Base-by-base conservation (phyloP, 1,284 basidiomycete species). In the Ceratobasidium sp. region DNA sequence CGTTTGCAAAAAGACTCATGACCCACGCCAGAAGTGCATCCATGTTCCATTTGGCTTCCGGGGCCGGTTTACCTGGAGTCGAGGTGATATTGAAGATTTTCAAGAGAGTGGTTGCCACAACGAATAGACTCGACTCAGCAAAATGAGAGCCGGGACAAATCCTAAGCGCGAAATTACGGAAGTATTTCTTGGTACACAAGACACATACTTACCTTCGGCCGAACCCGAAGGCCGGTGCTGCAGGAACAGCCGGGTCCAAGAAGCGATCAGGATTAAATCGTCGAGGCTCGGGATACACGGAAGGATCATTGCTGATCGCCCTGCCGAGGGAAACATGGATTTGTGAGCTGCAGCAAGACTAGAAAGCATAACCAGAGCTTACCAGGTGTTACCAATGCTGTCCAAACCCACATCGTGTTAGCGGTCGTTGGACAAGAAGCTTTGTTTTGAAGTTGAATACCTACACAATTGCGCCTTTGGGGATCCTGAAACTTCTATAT, bases 101-200 rank as follows among this genome's bases (percentile, higher is more conserved):
- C 7, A 80, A 68, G 31, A 82, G 68, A 35, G 69, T 77, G 0
- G 79, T 78, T 0, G 77, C 39, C 49, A 78, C 79, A 67, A 82
- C 79, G 13, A 75, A 75, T 1, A 81, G 35, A 6, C 77, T 79
- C 23, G 79, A 77, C 67, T 80, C 79, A 17, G 82, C 82, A 47
- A 83, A 69, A 39, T 81, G 77, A 13, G 78, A 28, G 0, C 81
- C 82, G 6, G 80, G 80, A 35, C 82, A 83, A 20, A 71, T 64
- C 17, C 71, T 75, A 31, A 3, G 26, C 17, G 15, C 17, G 42
- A 3, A 1, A n/a, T 49, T 20, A 37, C 2, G 7, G 8, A n/a
- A 7, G 17, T n/a, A 33, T 2, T 49, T 17, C n/a, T n/a, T 1
- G 23, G 35, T 26, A n/a, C 15, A 5, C 15, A 8, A 2, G 7